Conservation (phyloP, 345 rosid species). For the rapeseed (Brassica napus) region DNA sequence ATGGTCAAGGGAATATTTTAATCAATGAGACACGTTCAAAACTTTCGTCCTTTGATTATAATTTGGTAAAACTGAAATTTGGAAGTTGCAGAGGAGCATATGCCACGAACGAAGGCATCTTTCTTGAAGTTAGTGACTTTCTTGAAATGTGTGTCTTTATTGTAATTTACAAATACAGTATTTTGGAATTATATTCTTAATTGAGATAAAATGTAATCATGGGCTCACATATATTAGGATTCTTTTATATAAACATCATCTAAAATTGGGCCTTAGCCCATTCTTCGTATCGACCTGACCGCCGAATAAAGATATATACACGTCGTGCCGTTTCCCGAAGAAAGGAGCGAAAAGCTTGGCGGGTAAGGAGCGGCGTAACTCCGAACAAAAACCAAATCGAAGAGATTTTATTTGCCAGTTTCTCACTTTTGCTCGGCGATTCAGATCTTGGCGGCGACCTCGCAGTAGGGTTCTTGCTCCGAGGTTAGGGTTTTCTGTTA, state of each 20-base stretch:
- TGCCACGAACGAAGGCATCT: constrained; percentile 41
- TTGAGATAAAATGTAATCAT: not conserved
- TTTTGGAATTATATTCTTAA: not conserved
- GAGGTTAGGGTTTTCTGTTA: not conserved
- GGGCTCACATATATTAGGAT: not conserved
- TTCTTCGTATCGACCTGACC: too few relatives aligned
- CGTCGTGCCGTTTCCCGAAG: too few relatives aligned
- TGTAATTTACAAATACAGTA: too few relatives aligned
- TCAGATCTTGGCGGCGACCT: too few relatives aligned
- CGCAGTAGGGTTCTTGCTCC: too few relatives aligned
- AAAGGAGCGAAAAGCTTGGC: too few relatives aligned
- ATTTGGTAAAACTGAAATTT: too few relatives aligned
- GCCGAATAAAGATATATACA: too few relatives aligned
- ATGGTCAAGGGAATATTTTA: constrained; percentile 18
- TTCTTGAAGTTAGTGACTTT: constrained; percentile 34
- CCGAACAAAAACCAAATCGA: too few relatives aligned
- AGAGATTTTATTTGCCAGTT: too few relatives aligned
- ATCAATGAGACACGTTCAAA: constrained; percentile 4
- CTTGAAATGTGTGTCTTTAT: constrained; percentile 5
- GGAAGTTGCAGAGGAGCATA: constrained; percentile 19
- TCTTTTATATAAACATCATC: not conserved
- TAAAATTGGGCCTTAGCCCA: not conserved
- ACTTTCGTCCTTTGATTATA: not conserved
- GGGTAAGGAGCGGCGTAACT: too few relatives aligned
- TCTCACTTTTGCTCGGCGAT: too few relatives aligned